Evolutionary conservation across 1,284 basidiomycete species (phyloP).

Genomic region (Fistulina hepatica): DNA sequence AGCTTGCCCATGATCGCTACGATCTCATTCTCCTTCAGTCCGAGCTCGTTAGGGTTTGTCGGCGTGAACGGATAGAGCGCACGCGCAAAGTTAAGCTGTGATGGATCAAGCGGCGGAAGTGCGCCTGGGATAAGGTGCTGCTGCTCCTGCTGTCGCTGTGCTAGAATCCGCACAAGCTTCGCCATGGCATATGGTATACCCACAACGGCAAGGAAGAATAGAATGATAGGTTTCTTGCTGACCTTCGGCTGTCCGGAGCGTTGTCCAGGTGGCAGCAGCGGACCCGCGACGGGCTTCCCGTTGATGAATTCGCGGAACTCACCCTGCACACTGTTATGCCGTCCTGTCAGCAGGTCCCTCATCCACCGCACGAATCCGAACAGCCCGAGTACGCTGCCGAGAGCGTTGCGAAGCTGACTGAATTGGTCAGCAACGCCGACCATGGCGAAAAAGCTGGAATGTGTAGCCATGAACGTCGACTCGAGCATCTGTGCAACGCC

Average conservation of each 20-base stretch:
- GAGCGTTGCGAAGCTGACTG: slow-evolving; percentile 79
- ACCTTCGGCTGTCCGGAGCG: slow-evolving; percentile 38
- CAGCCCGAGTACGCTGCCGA: slow-evolving; percentile 88
- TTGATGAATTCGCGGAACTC: slow-evolving; percentile 64
- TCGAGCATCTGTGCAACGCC: slow-evolving; percentile 98
- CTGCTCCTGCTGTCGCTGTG: slow-evolving; percentile 47
- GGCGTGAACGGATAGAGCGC: slow-evolving; percentile 77
- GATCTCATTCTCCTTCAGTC: slow-evolving; percentile 83
- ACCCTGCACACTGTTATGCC: slow-evolving; percentile 28
- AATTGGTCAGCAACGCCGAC: slow-evolving; percentile 97
- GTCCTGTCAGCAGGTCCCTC: slow-evolving; percentile 54
- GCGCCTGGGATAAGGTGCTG: slow-evolving; percentile 22
- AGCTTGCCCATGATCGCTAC: slow-evolving; percentile 86
- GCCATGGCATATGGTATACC: slow-evolving; percentile 94
- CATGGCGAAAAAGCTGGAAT: slow-evolving; percentile 98
- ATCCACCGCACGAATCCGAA: slow-evolving; percentile 85
- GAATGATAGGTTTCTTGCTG: slow-evolving; percentile 82
- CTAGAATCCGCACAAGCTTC: slow-evolving; percentile 75
- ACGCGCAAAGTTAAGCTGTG: slow-evolving; percentile 78
- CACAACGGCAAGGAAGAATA: slow-evolving; percentile 94
- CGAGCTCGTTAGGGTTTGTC: slow-evolving; percentile 68
- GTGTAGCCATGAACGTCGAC: slow-evolving; percentile 97
- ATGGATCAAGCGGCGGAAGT: slow-evolving; percentile 59
- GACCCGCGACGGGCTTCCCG: slow-evolving; percentile 50
- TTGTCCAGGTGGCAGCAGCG: slow-evolving; percentile 18